Percentiles rank a stretch among this genome's conserved stretches.
These are phyloP conservation scores for Spinacia oleracea DNA, from an alignment of 179 eudicot genomes.

Conservation along the genomic window DNA sequence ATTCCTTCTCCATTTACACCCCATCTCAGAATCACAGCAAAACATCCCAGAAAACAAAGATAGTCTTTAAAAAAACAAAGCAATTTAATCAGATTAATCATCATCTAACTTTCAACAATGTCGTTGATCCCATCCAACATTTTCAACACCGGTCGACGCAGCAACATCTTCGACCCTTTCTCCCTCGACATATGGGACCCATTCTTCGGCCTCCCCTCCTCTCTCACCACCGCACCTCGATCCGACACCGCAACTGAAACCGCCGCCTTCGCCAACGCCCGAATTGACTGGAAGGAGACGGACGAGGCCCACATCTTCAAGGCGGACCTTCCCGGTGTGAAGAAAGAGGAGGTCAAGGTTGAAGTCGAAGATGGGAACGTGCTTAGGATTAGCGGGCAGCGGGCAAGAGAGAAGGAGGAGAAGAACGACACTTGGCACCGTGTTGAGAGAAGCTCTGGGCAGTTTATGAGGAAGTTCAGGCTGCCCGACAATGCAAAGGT, in stretches of 20 bases:
- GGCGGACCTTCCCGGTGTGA: constrained; percentile 59
- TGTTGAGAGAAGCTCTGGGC: constrained; percentile 48
- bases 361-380: constrained; percentile 49
- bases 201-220: constrained; percentile 24
- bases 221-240: constrained; percentile 16
- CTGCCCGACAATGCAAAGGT: constrained; percentile 54
- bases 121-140: constrained; percentile 43
- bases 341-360: constrained; percentile 56
- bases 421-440: constrained; percentile 58
- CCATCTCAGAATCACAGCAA: neutral
- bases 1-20: no score
- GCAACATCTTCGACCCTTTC: constrained; percentile 46
- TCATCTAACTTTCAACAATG: constrained; percentile 20
- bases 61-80: no score
- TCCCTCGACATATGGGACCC: constrained; percentile 52
- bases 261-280: constrained; percentile 38
- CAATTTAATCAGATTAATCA: neutral
- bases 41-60: no score
- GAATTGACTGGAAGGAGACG: constrained; percentile 60
- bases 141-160: constrained; percentile 28
- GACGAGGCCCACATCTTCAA: constrained; percentile 56
- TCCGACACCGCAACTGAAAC: constrained; percentile 25
- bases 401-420: constrained; percentile 50
- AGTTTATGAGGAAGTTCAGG: constrained; percentile 47
- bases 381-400: constrained; percentile 47